A percentile compares a stretch with the other conserved stretches of the same genome.
Evolutionary conservation across 2,329 filamentous ascomycete species (phyloP).

Genomic region (Botrytis galanthina): DNA sequence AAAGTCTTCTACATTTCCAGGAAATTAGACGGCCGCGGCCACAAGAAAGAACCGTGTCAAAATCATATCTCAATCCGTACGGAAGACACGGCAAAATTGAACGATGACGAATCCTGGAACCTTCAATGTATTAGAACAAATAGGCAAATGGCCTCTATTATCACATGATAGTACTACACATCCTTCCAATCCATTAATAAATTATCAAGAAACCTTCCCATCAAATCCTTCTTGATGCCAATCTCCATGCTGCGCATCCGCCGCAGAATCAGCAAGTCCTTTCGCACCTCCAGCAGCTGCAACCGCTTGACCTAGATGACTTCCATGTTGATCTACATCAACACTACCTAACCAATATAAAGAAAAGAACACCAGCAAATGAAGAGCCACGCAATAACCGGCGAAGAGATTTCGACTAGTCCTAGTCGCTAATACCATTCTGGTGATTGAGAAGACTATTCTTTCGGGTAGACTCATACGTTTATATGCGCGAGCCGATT

Average conservation of each 20-base stretch:
- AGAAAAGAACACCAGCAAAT: conserved; percentile 82
- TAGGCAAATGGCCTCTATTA: conserved; percentile 26
- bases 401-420: conserved; percentile 93
- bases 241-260: conserved; percentile 46
- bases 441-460: conserved; percentile 83
- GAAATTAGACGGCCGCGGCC: not conserved
- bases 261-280: conserved; percentile 41
- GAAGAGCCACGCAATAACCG: conserved; percentile 82
- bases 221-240: conserved; percentile 58
- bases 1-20: not conserved
- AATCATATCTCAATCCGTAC: not conserved
- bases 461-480: conserved; percentile 91
- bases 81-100: not conserved
- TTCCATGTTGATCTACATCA: conserved; percentile 55
- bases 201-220: conserved; percentile 32
- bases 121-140: conserved; percentile 9
- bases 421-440: conserved; percentile 85
- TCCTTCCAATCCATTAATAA: not conserved
- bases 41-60: not conserved
- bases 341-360: conserved; percentile 78
- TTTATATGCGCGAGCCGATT: conserved; percentile 85
- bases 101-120: conserved; percentile 4
- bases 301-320: conserved; percentile 41
- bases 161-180: conserved; percentile 33
- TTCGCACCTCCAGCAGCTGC: conserved; percentile 44